Conservation (phyloP, 129 eudicot genomes). For the Rutidosis leptorrhynchoides region DNA sequence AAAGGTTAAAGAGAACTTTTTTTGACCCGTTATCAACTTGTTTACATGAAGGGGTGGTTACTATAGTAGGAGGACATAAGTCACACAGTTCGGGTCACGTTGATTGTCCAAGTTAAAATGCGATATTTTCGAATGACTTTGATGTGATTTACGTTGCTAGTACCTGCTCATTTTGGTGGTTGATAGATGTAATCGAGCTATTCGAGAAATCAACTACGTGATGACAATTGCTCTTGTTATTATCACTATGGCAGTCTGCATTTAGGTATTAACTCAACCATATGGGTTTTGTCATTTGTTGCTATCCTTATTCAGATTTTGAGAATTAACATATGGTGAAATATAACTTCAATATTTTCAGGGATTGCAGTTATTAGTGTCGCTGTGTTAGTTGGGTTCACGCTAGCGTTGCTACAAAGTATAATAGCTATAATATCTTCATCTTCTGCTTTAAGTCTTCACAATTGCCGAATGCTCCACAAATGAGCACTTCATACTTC, state of each 20-base stretch:
- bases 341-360: constrained; percentile 24
- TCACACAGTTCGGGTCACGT: constrained; percentile 68
- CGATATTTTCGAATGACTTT: constrained; percentile 82
- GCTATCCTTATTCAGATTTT: neutral
- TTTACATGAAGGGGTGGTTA: constrained; percentile 73
- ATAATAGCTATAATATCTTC: constrained; percentile 59
- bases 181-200: constrained; percentile 92
- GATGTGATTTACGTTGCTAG: constrained; percentile 68
- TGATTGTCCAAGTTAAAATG: constrained; percentile 91
- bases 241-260: constrained; percentile 54
- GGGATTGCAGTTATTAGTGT: constrained; percentile 76
- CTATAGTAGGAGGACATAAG: constrained; percentile 87
- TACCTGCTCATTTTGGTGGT: constrained; percentile 81
- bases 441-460: constrained; percentile 47
- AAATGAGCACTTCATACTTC: constrained; percentile 38
- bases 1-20: neutral
- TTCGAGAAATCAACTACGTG: constrained; percentile 90
- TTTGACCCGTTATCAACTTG: neutral
- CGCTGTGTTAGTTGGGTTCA: constrained; percentile 78
- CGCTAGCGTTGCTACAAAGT: constrained; percentile 80
- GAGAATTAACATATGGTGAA: neutral
- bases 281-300: neutral
- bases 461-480: constrained; percentile 32
- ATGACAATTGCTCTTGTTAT: constrained; percentile 63
- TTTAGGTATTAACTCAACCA: constrained; percentile 46